Evolutionary conservation across 2,329 filamentous ascomycete genomes (phyloP), one percentile per base, ranked within the genome.

Genomic region (Didymella lethalis): DNA sequence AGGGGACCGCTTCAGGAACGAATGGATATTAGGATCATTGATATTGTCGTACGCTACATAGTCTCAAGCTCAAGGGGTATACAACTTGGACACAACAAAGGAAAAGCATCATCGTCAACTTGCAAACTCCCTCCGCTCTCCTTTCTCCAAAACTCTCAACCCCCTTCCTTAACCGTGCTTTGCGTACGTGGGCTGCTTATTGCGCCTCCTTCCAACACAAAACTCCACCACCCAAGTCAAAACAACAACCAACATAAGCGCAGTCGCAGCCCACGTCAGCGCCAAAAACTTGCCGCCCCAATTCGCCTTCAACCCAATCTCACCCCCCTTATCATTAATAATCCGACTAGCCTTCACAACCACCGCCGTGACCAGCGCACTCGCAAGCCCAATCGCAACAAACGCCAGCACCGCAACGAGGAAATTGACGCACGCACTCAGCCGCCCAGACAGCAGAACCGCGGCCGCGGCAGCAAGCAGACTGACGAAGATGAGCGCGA

Each of bases 281-380:
- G 78, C 81, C 51, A 88, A 66, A 65, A 88, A 88, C 64, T 83
- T 84, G 16, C 67, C 74, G 0, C 87, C 86, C 57, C 78, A 80
- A 23, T 78, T 72, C 46, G 82, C 84, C 18, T 77, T 73, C 10
- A 87, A 72, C 0, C 84, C 82, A 26, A 85, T 78, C 0, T 77
- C 70, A 16, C 80, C 73, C 4, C 84, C 84, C 53, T 85, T 80
- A 28, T 82, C 71, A 61, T 86, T 87, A 61, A 89, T 80, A 0
- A 83, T 67, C 18, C 82, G 66, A 2, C 80, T 74, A 3, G 81
- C 84, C 72, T 87, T 85, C 54, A 83, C 79, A 11, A 82, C 81
- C 4, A 88, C 75, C 18, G 90, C 88, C 0, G 85, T 90, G 26
- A 88, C 85, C 25, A 93, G 89, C 66, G 92, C 92, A 20, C 90